Evolutionary conservation across 192 early-diverging fungal genomes (phyloP).

Genomic region (Glomus cerebriforme): DNA sequence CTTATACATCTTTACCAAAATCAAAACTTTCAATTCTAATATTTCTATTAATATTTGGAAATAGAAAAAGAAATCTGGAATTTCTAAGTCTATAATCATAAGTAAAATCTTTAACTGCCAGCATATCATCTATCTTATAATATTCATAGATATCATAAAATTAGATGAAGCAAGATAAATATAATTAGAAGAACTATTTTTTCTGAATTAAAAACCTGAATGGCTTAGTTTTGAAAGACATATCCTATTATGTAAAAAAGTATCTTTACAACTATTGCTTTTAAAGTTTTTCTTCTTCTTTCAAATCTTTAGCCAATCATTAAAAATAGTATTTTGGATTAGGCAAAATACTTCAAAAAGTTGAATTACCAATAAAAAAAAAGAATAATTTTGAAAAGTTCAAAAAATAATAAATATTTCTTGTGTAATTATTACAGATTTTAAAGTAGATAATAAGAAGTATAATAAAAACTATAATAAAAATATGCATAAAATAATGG

Average conservation of each 20-base stretch:
- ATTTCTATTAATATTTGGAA: no score
- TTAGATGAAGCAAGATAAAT: no score
- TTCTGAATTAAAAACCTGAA: neutral
- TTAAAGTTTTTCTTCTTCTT: neutral
- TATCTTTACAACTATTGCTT: neutral
- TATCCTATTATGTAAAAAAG: neutral
- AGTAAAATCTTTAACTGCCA: no score
- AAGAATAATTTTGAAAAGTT: constrained; percentile 13
- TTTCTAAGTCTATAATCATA: no score
- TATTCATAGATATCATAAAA: no score
- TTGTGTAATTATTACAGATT: constrained; percentile 5
- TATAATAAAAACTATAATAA: neutral
- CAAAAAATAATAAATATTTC: neutral
- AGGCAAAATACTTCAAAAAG: neutral
- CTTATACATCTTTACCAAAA: no score
- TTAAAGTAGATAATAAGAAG: neutral
- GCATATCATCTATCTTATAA: no score
- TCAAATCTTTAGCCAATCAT: neutral
- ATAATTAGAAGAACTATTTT: no score
- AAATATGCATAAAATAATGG: neutral
- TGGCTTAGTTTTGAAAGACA: neutral
- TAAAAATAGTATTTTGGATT: constrained; percentile 2
- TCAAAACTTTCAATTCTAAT: no score
- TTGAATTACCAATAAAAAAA: neutral
- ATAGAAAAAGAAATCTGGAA: no score